Conservation (phyloP, 805 yeast species). For the Brettanomyces sp. region DNA sequence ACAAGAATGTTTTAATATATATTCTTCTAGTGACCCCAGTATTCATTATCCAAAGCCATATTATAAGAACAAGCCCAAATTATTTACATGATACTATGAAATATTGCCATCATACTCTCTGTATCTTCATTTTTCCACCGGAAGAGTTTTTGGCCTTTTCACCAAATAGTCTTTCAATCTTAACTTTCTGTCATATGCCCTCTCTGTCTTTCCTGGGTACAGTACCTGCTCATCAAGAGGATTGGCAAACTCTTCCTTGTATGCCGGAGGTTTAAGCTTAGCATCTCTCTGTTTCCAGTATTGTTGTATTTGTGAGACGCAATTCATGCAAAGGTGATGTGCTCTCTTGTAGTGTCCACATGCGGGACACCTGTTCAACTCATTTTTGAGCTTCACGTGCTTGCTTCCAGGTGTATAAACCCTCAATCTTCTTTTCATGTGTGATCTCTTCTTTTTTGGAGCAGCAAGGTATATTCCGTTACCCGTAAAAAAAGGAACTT, state of each 20-base stretch:
- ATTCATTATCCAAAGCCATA: too few relatives aligned
- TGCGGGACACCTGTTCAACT: conserved; percentile 85
- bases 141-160: conserved; percentile 46
- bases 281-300: conserved; percentile 45
- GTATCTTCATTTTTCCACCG: conserved; percentile 27
- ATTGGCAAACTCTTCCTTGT: conserved; percentile 36
- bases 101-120: too few relatives aligned
- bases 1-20: too few relatives aligned
- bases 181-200: conserved; percentile 34
- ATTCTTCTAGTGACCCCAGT: too few relatives aligned
- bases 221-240: conserved; percentile 54
- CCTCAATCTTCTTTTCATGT: conserved; percentile 76
- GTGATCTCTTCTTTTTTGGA: conserved; percentile 90
- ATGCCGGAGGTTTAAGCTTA: conserved; percentile 21
- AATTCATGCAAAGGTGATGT: conserved; percentile 86
- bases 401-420: conserved; percentile 76
- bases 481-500: conserved; percentile 39
- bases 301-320: conserved; percentile 72
- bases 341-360: conserved; percentile 90
- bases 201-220: conserved; percentile 63
- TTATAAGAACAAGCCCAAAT: too few relatives aligned
- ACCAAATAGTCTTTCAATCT: conserved; percentile 48
- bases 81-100: too few relatives aligned
- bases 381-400: conserved; percentile 64
- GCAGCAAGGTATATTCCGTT: conserved; percentile 79